Base-by-base conservation (phyloP, 2,329 filamentous ascomycete species). In the Venturia aucupariae region DNA sequence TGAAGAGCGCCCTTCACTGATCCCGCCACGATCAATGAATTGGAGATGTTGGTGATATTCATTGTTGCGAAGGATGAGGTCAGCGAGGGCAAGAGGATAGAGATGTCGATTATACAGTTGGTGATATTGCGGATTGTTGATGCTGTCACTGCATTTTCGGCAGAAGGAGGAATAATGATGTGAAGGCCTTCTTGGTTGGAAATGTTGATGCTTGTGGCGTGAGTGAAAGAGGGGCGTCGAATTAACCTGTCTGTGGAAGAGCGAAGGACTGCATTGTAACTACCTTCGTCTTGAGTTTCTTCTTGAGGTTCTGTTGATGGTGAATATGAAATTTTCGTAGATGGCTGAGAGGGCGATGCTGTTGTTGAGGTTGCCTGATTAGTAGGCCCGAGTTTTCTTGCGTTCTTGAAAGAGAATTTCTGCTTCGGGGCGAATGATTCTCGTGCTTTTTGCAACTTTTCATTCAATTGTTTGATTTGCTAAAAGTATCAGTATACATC, bases 1-100 rank as follows among this genome's bases (percentile, higher is more conserved):
- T 97, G 93, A 10, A 88, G 86, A 0, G 94, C 85, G 0, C 94
- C 94, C 48, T 83, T 81, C 6, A 97, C 89, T 64, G 85, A 84
- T 0, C 92, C 92, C 46, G 88, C 89, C 17, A 97, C 78, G 32
- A 99, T 79, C 22, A 97, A 78, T 61, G 87, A 90, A 54, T 83
- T 77, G 32, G 81, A 79, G 66, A 96, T 84, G 68, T 88, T 82
- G 70, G 88, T 90, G 65, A 96, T 78, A 0, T 81, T 82, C 42
- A 89, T 74, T 35, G 85, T 88, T 3, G 90, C 87, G 70, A 95
- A 94, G 22, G 27, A 46, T n/a, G 19, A 22, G 61, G 17, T 19
- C 3, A 24, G 30, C 10, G 22, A n/a, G 6, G 48, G 13, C 17
- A 35, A 27, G 48, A 30, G 38, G 11, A 46, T 0, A 27, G 41